Base-by-base conservation (phyloP, 108 stramenopile genomes). In the Cyclotella sp. region DNA sequence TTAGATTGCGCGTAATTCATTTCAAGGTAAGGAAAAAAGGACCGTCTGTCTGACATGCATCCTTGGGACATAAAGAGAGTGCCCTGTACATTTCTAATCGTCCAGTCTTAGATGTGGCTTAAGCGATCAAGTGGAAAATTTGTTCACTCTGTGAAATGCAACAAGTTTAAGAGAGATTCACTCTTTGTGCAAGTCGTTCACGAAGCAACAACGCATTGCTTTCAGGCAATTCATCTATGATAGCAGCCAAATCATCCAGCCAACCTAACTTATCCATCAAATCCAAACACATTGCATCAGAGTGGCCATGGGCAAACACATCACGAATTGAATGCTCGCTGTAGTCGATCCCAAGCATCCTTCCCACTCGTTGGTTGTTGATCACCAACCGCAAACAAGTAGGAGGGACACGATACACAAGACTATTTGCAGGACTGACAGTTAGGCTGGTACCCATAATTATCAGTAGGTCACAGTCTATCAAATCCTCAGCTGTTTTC, bases 381-480 rank as follows among this genome's bases (percentile, higher is more conserved):
- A 93, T 81, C 68, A 96, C 75, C 39, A 96, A 72, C 22, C 92
- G 78, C 63, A 91, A 73, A 3, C 86, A 82, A 22, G 87, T 79
- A 19, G 70, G 69, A 7, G 91, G 89, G 19, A 91, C 76, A 21
- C 89, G 73, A 70, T 87, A 86, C 26, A 92, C 92, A 13, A 96
- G 73, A 29, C 73, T 81, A 66, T 94, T 94, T 47, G 94, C 91
- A 9, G 93, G 93, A 46, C 90, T 88, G 6, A 91, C 91, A 13
- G 76, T 65, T 27, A 93, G 72, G 15, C 84, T 86, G 9, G 91
- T 92, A 10, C 91, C 95, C 51, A 90, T 81, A 24, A 96, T 78
- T 30, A 96, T 81, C 42, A 96, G 68, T 58, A 93, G 65, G 74
- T 96, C 93, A 21, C 75, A 82, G 19, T 84, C 68, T 22, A 72